Percentiles rank a stretch among this genome's conserved stretches.
Conservation (phyloP, 83 land plant genomes). For the Diphasiastrum complanatum region DNA sequence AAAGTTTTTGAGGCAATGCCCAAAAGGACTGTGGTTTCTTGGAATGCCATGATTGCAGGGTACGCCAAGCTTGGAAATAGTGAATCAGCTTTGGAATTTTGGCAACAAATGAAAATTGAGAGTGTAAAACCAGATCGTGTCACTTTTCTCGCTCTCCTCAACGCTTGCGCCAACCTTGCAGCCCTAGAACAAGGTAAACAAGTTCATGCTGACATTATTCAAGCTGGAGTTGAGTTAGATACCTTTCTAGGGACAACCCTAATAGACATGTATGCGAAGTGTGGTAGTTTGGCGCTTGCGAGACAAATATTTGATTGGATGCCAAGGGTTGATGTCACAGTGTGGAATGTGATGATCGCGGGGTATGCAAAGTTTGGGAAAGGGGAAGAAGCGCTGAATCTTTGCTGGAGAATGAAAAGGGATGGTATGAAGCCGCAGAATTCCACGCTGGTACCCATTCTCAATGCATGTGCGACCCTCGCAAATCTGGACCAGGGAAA, state of each 20-base stretch:
- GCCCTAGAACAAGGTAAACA: conserved; percentile 22
- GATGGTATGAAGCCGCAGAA: conserved; percentile 12
- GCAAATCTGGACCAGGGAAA: conserved; percentile 32
- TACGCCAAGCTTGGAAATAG: not conserved
- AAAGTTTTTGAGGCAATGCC: not conserved
- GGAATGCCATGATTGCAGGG: conserved; percentile 3
- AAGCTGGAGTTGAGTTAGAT: conserved; percentile 24
- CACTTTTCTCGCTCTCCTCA: conserved; percentile 13
- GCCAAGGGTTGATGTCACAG: conserved; percentile 12
- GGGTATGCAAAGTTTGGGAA: conserved; percentile 19
- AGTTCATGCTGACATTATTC: conserved; percentile 26
- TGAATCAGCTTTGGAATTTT: not conserved
- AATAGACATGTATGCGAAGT: conserved; percentile 30
- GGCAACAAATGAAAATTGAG: conserved; percentile 1
- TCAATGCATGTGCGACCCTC: conserved; percentile 26
- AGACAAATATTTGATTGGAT: conserved; percentile 1
- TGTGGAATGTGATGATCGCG: conserved; percentile 28
- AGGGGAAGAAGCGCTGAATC: conserved; percentile 19
- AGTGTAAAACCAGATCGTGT: not conserved
- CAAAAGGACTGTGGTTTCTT: not conserved
- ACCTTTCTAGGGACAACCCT: conserved; percentile 20
- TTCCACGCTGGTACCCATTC: conserved; percentile 21
- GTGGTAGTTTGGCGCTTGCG: conserved; percentile 20
- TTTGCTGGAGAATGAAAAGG: conserved; percentile 23
- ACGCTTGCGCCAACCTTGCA: conserved; percentile 10